phyloP scores from a whole-genome alignment of 495 filamentous ascomycete species.

The Annulohypoxylon nitens region DNA sequence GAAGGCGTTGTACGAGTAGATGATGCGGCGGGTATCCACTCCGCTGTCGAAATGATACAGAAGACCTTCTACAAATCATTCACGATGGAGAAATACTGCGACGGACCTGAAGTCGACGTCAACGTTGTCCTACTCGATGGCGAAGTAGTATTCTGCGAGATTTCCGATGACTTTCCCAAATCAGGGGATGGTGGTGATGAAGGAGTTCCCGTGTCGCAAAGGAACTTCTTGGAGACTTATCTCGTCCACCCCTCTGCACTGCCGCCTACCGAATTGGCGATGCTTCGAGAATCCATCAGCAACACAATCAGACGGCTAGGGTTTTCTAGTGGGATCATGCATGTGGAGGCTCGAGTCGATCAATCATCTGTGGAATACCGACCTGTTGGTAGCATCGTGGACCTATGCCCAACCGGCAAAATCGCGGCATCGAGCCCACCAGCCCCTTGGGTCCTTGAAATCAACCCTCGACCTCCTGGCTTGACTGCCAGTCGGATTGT shows the following conservation, averaged over 20 bases:
- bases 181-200: conserved; percentile 53
- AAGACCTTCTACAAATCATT: conserved; percentile 44
- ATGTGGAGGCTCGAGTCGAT: conserved; percentile 49
- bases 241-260: conserved; percentile 58
- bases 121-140: conserved; percentile 65
- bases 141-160: conserved; percentile 64
- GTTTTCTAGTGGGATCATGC: conserved; percentile 46
- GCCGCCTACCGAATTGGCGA: conserved; percentile 51
- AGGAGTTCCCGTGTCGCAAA: conserved; percentile 41
- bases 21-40: conserved; percentile 45
- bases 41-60: conserved; percentile 48
- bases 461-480: conserved; percentile 57
- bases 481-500: conserved; percentile 48
- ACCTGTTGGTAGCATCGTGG: conserved; percentile 28
- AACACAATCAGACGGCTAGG: conserved; percentile 47
- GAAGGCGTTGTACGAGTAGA: conserved; percentile 61
- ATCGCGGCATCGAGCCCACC: conserved; percentile 10
- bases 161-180: conserved; percentile 66
- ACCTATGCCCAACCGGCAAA: conserved; percentile 20
- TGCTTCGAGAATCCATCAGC: conserved; percentile 48
- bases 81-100: conserved; percentile 47
- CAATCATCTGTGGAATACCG: conserved; percentile 45
- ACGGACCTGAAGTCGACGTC: conserved; percentile 66
- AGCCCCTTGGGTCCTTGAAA: conserved; percentile 54
- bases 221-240: conserved; percentile 56